Base-by-base conservation (phyloP, 805 yeast genomes). In the Clavispora santaluciae region DNA sequence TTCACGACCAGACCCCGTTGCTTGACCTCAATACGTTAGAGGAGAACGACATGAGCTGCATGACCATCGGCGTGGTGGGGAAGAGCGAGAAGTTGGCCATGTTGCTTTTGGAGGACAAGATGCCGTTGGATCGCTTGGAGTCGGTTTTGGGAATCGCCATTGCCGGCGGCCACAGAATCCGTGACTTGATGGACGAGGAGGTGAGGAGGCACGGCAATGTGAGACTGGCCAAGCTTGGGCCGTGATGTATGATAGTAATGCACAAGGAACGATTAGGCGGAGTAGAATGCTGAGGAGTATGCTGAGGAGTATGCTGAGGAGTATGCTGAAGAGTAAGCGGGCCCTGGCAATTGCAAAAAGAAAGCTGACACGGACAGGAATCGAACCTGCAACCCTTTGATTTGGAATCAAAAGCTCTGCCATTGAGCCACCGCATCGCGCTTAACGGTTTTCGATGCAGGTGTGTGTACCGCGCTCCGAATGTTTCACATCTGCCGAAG, bases 41-140 rank as follows among this genome's bases (percentile, higher is more conserved):
- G 61, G 96, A 88, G 57, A 72, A 68, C 42, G 97, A 89, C 48
- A 75, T 91, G 70, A 80, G 95, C 41, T 75, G 75, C 48, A 70
- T 90, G 35, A 87, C 96, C 0, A 68, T 89, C 23, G 98, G 95
- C 6, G 82, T 85, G 2, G 77, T 90, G 17, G 98, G 98, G 4
- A 78, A 79, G 50, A 72, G 85, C 39, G 91, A 85, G 48, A 86
- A 88, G 61, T 66, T 89, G 42, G 83, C 93, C 4, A 60, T 89
- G 56, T 63, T 91, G 41, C 66, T 87, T 41, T 67, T 89, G 41
- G 98, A 93, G 56, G 88, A 86, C 54, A 83, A 83, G 57, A 73
- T 93, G 59, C 91, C 96, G 0, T 63, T 90, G 49, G 98, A 90
- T 56, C 72, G 78, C 42, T 61, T 93, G 43, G 95, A 86, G 54